Percentiles rank a stretch among this genome's conserved stretches.
Conservation (phyloP, 305 asterid genomes). For the Solanum hybrid region DNA sequence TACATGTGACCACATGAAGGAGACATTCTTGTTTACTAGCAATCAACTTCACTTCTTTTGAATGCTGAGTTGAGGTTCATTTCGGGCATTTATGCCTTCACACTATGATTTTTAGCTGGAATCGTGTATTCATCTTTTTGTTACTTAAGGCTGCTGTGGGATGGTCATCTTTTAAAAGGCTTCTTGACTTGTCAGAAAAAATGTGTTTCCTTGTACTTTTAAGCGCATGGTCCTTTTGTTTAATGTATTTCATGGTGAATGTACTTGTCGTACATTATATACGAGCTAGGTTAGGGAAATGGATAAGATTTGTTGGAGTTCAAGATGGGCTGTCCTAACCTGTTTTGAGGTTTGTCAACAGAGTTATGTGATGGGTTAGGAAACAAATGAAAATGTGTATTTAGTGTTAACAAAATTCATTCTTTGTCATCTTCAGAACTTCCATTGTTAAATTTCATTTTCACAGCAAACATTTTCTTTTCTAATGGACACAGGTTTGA, state of each 20-base stretch:
- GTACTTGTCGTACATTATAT: not conserved
- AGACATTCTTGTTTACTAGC: not conserved
- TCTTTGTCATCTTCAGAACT: not conserved
- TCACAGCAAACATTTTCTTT: conserved; percentile 7
- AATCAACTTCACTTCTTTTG: not conserved
- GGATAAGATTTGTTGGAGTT: not conserved
- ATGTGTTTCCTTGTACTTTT: not conserved
- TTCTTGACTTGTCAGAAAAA: not conserved
- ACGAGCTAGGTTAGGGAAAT: not conserved
- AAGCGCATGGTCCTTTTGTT: not conserved
- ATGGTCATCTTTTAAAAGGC: not conserved
- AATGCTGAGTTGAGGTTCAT: not conserved
- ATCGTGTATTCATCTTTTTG: not conserved
- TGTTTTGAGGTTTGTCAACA: not conserved
- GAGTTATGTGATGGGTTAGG: not conserved
- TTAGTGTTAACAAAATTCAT: not conserved
- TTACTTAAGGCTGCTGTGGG: not conserved
- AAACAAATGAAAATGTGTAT: not conserved
- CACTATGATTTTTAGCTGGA: not conserved
- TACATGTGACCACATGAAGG: not conserved
- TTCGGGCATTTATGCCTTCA: not conserved
- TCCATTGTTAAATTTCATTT: not conserved
- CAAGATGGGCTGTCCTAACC: not conserved
- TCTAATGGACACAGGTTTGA: conserved; percentile 60
- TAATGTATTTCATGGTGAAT: not conserved